These are phyloP conservation scores for Glycine latifolia DNA, from an alignment of 306 rosid genomes.

Conservation along the genomic window DNA sequence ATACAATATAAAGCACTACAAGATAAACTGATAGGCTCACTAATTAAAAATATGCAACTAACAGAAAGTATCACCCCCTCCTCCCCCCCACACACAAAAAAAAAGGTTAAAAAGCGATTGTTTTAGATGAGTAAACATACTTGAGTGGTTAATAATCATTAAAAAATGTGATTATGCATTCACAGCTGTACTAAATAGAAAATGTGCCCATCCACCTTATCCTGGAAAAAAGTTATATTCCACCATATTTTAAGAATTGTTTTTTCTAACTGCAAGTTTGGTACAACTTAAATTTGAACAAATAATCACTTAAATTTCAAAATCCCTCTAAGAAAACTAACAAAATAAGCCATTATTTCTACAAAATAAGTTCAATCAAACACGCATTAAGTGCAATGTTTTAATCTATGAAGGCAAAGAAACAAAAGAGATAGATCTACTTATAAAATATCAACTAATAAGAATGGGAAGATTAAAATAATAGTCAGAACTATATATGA, in stretches of 20 bases:
- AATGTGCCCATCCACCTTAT: constrained; percentile 1
- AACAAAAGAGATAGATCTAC: too few species aligned
- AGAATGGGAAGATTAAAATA: too few species aligned
- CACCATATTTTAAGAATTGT: neutral
- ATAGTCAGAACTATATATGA: too few species aligned
- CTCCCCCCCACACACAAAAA: too few species aligned
- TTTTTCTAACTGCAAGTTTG: neutral
- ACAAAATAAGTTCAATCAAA: too few species aligned
- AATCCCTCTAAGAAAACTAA: too few species aligned
- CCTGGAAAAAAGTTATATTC: neutral
- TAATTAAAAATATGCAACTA: neutral
- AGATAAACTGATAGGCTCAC: constrained; percentile 12
- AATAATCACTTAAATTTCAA: too few species aligned
- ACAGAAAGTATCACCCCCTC: neutral
- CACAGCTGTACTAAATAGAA: constrained; percentile 11
- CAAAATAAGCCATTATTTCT: too few species aligned
- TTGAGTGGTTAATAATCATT: constrained; percentile 17
- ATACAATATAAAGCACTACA: constrained; percentile 14
- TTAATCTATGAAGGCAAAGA: too few species aligned
- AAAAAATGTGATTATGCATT: neutral
- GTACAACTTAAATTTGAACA: neutral
- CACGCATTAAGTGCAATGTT: too few species aligned
- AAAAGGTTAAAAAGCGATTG: neutral
- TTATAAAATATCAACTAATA: too few species aligned
- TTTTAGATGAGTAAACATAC: neutral